Percentiles rank a stretch among this genome's conserved stretches.
These are phyloP conservation scores for Teratosphaeria gauchensis DNA, from an alignment of 2,329 filamentous ascomycete species.

Conservation along the genomic window DNA sequence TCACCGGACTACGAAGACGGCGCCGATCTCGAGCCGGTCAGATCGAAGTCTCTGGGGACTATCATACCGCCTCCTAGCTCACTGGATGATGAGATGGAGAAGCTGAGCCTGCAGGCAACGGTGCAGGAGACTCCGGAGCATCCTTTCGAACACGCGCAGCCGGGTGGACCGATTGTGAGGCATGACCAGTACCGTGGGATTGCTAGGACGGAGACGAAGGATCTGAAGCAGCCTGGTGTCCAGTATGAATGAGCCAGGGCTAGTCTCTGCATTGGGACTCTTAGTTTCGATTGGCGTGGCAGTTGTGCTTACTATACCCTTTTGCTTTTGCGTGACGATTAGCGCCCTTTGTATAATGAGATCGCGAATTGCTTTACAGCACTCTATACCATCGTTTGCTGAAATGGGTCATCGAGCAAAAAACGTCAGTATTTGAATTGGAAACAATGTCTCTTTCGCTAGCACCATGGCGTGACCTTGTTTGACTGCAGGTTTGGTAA, in stretches of 20 bases:
- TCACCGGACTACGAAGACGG: constrained; percentile 13
- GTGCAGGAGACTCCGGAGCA: constrained; percentile 8
- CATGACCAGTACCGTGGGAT: constrained; percentile 35
- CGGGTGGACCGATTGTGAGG: constrained; percentile 27
- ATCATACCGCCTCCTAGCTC: constrained; percentile 4
- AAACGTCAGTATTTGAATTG: too few species aligned
- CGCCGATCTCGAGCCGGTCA: constrained; percentile 7
- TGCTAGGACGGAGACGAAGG: constrained; percentile 27
- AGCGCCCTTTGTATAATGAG: background rate
- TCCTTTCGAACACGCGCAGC: constrained; percentile 11
- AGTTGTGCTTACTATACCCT: background rate
- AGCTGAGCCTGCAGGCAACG: constrained; percentile 20
- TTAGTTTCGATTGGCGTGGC: background rate
- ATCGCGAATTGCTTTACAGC: background rate
- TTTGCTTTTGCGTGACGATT: background rate
- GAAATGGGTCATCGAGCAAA: too few species aligned
- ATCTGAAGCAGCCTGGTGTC: constrained; percentile 22
- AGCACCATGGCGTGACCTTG: too few species aligned
- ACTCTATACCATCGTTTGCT: background rate
- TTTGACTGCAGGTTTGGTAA: background rate
- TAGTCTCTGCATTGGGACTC: background rate
- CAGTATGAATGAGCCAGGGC: background rate
- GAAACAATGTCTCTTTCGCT: too few species aligned
- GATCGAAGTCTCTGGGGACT: constrained; percentile 12
- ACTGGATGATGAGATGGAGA: constrained; percentile 14